These are phyloP conservation scores for Vaccinium macrocarpon DNA, from an alignment of 148 eudicot species.

Conservation along the genomic window DNA sequence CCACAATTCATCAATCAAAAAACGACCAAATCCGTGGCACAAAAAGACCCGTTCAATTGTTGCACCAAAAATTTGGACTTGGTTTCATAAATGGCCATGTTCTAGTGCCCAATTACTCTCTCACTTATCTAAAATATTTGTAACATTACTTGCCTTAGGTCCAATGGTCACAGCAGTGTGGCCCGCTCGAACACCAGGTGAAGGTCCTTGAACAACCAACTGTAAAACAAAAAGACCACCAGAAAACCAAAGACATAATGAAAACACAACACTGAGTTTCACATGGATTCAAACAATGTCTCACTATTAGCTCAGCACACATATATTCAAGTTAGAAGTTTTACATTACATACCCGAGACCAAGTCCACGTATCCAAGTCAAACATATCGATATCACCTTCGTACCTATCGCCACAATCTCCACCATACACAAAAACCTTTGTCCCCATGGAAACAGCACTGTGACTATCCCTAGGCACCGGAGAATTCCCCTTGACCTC, in stretches of 20 bases:
- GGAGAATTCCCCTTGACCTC: slow-evolving; percentile 48
- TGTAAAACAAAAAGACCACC: slow-evolving; percentile 17
- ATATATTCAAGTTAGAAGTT: neutral
- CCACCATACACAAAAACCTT: slow-evolving; percentile 76
- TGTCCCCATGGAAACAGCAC: slow-evolving; percentile 51
- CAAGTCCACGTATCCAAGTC: slow-evolving; percentile 61
- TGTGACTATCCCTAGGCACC: slow-evolving; percentile 82
- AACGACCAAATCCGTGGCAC: neutral
- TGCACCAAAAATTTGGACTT: neutral
- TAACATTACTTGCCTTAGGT: slow-evolving; percentile 48
- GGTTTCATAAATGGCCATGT: neutral
- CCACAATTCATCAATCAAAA: no score
- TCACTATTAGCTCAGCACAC: neutral
- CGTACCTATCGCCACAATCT: slow-evolving; percentile 83
- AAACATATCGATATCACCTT: slow-evolving; percentile 64
- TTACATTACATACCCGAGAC: slow-evolving; percentile 54
- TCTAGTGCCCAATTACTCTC: neutral
- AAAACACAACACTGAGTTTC: neutral
- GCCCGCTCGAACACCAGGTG: slow-evolving; percentile 89
- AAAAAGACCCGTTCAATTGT: neutral
- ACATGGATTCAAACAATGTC: neutral
- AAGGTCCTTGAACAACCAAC: slow-evolving; percentile 55
- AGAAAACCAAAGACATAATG: neutral
- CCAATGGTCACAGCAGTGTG: slow-evolving; percentile 75
- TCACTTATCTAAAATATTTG: neutral